Conservation (phyloP, 1,284 basidiomycete species). For the Cutaneotrichosporon daszewskae region DNA sequence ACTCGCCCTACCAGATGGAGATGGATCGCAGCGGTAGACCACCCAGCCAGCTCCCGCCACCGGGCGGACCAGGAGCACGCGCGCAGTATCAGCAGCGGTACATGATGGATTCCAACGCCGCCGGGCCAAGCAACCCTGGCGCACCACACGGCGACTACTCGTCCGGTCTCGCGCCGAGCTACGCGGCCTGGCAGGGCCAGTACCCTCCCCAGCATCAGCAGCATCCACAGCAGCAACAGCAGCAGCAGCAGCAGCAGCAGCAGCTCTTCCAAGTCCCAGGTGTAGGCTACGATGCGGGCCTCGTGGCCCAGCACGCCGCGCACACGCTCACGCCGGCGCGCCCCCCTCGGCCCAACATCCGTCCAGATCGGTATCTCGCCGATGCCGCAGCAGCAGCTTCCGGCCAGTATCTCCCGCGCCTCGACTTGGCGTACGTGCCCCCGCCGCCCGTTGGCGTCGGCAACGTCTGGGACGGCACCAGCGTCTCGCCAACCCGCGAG, state of each 20-base stretch:
- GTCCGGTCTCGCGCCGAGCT: not conserved
- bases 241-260: not conserved
- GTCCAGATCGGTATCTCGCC: not conserved
- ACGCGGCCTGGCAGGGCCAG: constrained; percentile 1
- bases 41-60: not conserved
- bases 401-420: constrained; percentile 3
- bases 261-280: not conserved
- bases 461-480: too few species aligned
- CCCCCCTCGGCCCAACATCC: not conserved
- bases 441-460: too few species aligned
- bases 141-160: not conserved
- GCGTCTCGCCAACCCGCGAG: too few species aligned
- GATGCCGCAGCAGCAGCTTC: not conserved
- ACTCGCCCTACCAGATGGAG: not conserved
- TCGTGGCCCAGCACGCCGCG: constrained; percentile 1
- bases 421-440: constrained; percentile 4
- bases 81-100: too few species aligned
- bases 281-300: constrained; percentile 1
- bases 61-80: not conserved
- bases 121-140: not conserved
- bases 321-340: not conserved
- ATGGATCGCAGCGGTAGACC: not conserved
- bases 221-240: not conserved
- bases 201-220: too few species aligned
- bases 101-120: too few species aligned